A percentile compares a stretch with the other conserved stretches of the same genome.
These are phyloP conservation scores for Syncephalastrum sp. DNA, from an alignment of 371 early-diverging fungal genomes.

Conservation along the genomic window DNA sequence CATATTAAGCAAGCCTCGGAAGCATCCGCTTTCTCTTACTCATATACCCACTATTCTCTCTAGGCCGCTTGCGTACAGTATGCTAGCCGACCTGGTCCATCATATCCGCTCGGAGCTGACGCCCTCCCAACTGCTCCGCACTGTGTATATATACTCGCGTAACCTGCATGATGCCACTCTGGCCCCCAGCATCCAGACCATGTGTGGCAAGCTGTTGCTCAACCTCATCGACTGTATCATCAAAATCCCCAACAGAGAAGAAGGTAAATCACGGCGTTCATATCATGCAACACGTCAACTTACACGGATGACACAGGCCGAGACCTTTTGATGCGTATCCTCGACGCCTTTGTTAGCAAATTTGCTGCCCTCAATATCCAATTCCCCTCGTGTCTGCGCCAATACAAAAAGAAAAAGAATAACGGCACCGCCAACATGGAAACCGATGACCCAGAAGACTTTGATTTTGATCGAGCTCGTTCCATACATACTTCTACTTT, in stretches of 20 bases:
- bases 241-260: constrained; percentile 61
- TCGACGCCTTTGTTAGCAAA: constrained; percentile 81
- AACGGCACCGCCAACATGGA: constrained; percentile 14
- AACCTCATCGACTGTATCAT: constrained; percentile 88
- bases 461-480: constrained; percentile 79
- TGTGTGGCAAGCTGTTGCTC: constrained; percentile 93
- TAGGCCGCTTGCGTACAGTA: constrained; percentile 89
- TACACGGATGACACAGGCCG: constrained; percentile 51
- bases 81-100: constrained; percentile 95
- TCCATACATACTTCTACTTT: constrained; percentile 73
- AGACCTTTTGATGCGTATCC: constrained; percentile 77
- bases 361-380: constrained; percentile 72
- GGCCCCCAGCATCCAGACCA: constrained; percentile 89
- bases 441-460: constrained; percentile 53
- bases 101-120: constrained; percentile 88
- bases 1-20: not conserved
- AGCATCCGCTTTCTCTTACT: not conserved
- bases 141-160: constrained; percentile 86
- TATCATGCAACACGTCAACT: not conserved
- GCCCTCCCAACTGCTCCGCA: constrained; percentile 72
- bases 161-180: constrained; percentile 89
- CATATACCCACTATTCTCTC: not conserved
- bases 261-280: constrained; percentile 30
- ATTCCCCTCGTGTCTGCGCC: constrained; percentile 53
- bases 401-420: constrained; percentile 43